Conservation (phyloP, 2,329 filamentous ascomycete genomes). For the Fusarium bactridioides region DNA sequence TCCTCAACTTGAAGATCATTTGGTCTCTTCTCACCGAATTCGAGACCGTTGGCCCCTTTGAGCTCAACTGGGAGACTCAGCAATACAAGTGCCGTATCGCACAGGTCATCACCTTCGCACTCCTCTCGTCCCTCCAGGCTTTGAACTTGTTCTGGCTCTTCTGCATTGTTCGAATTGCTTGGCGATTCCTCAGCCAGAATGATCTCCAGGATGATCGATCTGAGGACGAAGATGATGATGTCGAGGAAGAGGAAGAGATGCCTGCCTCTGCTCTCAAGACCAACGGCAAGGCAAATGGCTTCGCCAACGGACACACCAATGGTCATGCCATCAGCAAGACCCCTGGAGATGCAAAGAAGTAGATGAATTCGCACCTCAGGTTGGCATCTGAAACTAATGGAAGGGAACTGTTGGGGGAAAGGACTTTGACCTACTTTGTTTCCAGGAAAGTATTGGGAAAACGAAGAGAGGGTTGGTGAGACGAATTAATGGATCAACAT, state of each 20-base stretch:
- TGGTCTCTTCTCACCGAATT: conserved; percentile 79
- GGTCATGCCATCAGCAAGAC: conserved; percentile 29
- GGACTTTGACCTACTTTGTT: not conserved
- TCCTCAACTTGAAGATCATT: conserved; percentile 80
- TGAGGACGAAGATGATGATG: conserved; percentile 65
- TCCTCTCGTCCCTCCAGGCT: conserved; percentile 74
- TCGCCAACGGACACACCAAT: conserved; percentile 20
- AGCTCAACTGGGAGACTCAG: conserved; percentile 76
- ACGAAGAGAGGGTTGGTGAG: conserved; percentile 14
- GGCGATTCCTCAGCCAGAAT: conserved; percentile 70
- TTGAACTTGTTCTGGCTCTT: conserved; percentile 86
- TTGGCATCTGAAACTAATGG: not conserved
- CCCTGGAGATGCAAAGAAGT: conserved; percentile 25
- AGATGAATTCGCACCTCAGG: not conserved
- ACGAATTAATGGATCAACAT: conserved; percentile 37
- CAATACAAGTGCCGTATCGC: conserved; percentile 80
- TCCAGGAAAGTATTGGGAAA: not conserved
- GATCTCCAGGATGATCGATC: conserved; percentile 75
- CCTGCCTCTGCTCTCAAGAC: conserved; percentile 39
- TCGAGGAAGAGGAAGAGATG: conserved; percentile 60
- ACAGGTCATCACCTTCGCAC: conserved; percentile 70
- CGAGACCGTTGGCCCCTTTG: conserved; percentile 75
- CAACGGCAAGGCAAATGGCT: conserved; percentile 27
- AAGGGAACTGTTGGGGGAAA: not conserved
- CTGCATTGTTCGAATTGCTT: conserved; percentile 78